Evolutionary conservation across 129 eudicot genomes (phyloP), one percentile per base, ranked within the genome.

Genomic region (Artemisia tridentata): DNA sequence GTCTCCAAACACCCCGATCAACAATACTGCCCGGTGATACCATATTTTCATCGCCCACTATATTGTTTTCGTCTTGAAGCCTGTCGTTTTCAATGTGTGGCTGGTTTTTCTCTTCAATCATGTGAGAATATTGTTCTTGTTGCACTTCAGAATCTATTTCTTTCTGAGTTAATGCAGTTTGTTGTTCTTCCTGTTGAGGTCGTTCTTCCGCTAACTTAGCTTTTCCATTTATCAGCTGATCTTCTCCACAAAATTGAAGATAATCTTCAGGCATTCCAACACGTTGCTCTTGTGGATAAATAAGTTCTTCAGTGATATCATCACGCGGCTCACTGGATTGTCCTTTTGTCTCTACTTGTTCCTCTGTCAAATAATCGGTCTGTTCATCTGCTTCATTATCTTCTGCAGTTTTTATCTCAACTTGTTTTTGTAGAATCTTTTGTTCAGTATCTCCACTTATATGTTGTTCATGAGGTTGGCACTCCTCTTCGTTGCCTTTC

Each of bases 161-260:
- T 41, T 62, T 71, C 71, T 38, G 62, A 41, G n/a, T 50, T 67
- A 13, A 52, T 77, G 69, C 75, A 9, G 69, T 43, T 72, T 49
- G 73, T 72, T 49, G 68, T 59, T 72, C 71, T 77, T 70, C 76
- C 49, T 77, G 75, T 51, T 62, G 78, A 61, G 68, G 69, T 34
- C 31, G 51, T 7, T 54, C 74, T 57, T 67, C 57, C 53, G 58
- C 51, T 59, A 66, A 71, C 81, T 77, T 46, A 1, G 54, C 18
- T 57, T 48, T 62, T 47, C 46, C 11, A 46, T 52, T 54, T 59
- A 59, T 31, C 55, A 59, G 43, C 27, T 3, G 67, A 51, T 78
- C 63, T 53, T 72, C 55, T 25, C 58, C 48, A 51, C 68, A 78
- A 19, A 62, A 20, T 58, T n/a, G 73, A 78, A 29, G 54, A 29